Base-by-base conservation (phyloP, 306 rosid species). In the Fragaria iinumae region DNA sequence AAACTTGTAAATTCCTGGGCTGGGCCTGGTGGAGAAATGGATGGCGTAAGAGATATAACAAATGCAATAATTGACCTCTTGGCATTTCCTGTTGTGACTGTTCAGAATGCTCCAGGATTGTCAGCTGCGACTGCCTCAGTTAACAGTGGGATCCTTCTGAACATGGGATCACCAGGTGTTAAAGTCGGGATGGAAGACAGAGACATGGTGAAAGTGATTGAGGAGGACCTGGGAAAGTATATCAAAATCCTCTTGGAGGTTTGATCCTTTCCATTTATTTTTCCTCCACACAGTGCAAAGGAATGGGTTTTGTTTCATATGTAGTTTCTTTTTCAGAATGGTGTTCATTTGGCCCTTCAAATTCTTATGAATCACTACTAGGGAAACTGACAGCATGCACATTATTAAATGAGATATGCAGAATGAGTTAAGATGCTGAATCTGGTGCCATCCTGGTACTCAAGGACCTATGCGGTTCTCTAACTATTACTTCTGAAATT, bases 81-180 rank as follows among this genome's bases (percentile, higher is more conserved):
- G 65, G 98, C 98, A 76, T 94, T 94, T 87, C 98, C 98, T 80
- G 87, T 94, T 81, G 93, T 92, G 83, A 97, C 91, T 65, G 85
- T 94, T 62, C 96, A 92, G 84, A 94, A 90, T 82, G 93, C 90
- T 32, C 90, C 96, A 76, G 93, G 96, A 68, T 79, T 94, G 85
- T 93, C 87, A 57, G 87, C 93, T 38, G 88, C 98, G 27, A 80
- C 93, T 79, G 89, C 98, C 65, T 94, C 98, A 72, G 91, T 94
- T 49, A 94, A 85, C 71, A 89, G 93, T 75, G 98, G 98, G 64
- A 86, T 86, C 69, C 93, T 94, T 83, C 96, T 94, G 77, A 92
- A 94, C 69, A 74, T 83, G 86, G 94, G 92, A 64, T 92, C 97
- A 75, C 95, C 91, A 49, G 90, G 96, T 69, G 96, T 84, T 68